Base-by-base conservation (phyloP, 768 basidiomycete species). In the Hirschioporus abietinus region DNA sequence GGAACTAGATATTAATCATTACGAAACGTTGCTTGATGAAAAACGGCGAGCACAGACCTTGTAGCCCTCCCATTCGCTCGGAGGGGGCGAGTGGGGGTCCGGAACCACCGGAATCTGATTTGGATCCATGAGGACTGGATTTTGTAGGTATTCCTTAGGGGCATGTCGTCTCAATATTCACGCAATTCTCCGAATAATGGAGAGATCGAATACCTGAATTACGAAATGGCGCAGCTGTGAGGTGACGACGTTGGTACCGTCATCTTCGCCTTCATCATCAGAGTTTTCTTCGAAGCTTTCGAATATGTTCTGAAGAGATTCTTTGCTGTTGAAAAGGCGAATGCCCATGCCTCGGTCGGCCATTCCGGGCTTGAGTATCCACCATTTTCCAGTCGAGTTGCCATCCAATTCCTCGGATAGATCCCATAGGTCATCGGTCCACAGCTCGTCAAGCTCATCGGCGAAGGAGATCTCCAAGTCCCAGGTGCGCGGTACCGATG, bases 361-460 rank as follows among this genome's bases (percentile, higher is more conserved):
- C 92, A 99, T 96, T 20, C 95, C 93, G 60, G 97, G 96, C 78
- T 99, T 99, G 64, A 99, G 78, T 68, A 99, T 96, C 85, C 90
- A 99, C 96, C 96, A 98, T 63, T 70, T 79, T 58, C 65, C 64
- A 8, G 70, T 63, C 26, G 66, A 61, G 17, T 63, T 63, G 1
- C 58, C 65, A 1, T 68, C 67, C 34, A 97, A 82, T 23, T 82
- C 79, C 60, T 83, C 77, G 7, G 84, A 87, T 17, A 99, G 84
- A 63, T 97, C 95, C 83, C 89, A 98, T 35, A 98, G 83, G 66
- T 99, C 97, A 76, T 99, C 96, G 34, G 85, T 77, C 86, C 95
- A 91, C 78, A 94, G 80, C 76, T 98, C 97, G 67, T 97, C 95
- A 20, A 99, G 83, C 72, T 99, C 97, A 76, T 99, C 96, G 2